A percentile compares a stretch with the other conserved stretches of the same genome.
Evolutionary conservation across 108 stramenopile species (phyloP).

Genomic region (Aurantiochytrium sp.): DNA sequence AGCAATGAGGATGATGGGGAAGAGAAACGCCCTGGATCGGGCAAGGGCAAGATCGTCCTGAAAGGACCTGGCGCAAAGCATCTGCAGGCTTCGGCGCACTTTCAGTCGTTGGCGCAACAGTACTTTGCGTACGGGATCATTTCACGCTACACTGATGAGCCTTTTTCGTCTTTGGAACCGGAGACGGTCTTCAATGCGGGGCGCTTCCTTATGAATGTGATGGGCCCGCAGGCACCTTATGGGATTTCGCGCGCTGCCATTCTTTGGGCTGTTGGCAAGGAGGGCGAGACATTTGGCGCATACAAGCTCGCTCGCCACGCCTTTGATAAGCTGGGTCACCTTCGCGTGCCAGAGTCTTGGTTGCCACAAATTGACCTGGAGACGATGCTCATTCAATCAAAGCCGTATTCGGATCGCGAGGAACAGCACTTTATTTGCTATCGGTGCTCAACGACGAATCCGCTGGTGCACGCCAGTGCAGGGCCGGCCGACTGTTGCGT

Average conservation of each 20-base stretch:
- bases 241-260: constrained; percentile 53
- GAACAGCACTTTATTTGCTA: constrained; percentile 63
- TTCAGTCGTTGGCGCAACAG: constrained; percentile 39
- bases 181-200: constrained; percentile 55
- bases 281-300: constrained; percentile 50
- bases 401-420: constrained; percentile 49
- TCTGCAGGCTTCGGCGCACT: background rate
- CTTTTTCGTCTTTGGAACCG: constrained; percentile 52
- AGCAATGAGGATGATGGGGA: too few species aligned
- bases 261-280: constrained; percentile 59
- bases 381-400: constrained; percentile 47
- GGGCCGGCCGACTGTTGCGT: constrained; percentile 55
- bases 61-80: too few species aligned
- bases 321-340: constrained; percentile 47
- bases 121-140: constrained; percentile 57
- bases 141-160: constrained; percentile 50
- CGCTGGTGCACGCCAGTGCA: constrained; percentile 41
- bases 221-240: constrained; percentile 35
- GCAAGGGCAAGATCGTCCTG: too few species aligned
- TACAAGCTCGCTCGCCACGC: constrained; percentile 53
- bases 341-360: constrained; percentile 41
- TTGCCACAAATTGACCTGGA: constrained; percentile 55
- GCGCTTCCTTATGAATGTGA: constrained; percentile 47
- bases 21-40: too few species aligned
- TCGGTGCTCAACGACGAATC: constrained; percentile 56